Percentiles rank a stretch among this genome's conserved stretches.
These are phyloP conservation scores for Aspergillus caelatus DNA, from an alignment of 2,329 filamentous ascomycete species.

Conservation along the genomic window DNA sequence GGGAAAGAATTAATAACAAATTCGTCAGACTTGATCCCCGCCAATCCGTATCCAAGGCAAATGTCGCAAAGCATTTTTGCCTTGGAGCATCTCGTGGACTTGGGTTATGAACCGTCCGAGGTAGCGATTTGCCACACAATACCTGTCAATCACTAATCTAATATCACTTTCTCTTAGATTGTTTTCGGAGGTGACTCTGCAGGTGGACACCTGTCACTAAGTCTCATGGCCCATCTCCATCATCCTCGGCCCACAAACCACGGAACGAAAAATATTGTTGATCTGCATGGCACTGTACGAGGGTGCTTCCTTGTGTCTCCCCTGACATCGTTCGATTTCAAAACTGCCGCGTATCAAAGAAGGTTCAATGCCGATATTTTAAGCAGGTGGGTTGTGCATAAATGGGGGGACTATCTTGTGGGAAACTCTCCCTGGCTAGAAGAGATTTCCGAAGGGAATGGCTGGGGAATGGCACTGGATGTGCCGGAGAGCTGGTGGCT, in stretches of 20 bases:
- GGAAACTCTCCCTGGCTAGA: constrained; percentile 22
- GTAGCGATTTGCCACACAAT: too few relatives aligned
- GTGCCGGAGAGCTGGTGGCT: constrained; percentile 26
- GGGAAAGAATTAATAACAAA: too few relatives aligned
- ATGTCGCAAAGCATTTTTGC: too few relatives aligned
- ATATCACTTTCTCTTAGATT: constrained; percentile 15
- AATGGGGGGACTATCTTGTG: constrained; percentile 19
- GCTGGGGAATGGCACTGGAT: constrained; percentile 29
- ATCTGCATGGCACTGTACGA: too few relatives aligned
- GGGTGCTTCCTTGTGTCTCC: constrained; percentile 19
- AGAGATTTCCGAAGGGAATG: constrained; percentile 20
- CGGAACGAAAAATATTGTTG: too few relatives aligned
- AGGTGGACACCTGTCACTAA: constrained; percentile 25
- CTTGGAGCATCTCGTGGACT: too few relatives aligned
- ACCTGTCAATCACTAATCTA: too few relatives aligned
- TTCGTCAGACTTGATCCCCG: too few relatives aligned
- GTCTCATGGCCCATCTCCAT: constrained; percentile 14
- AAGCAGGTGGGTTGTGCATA: constrained; percentile 18
- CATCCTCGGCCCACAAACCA: background rate
- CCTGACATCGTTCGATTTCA: constrained; percentile 18
- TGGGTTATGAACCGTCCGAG: too few relatives aligned
- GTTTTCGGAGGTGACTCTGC: constrained; percentile 28
- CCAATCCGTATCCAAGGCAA: too few relatives aligned
- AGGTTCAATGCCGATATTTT: constrained; percentile 14
- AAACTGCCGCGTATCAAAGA: constrained; percentile 16